Conservation (phyloP, 371 early-diverging fungal genomes). For the Mortierella sp. region DNA sequence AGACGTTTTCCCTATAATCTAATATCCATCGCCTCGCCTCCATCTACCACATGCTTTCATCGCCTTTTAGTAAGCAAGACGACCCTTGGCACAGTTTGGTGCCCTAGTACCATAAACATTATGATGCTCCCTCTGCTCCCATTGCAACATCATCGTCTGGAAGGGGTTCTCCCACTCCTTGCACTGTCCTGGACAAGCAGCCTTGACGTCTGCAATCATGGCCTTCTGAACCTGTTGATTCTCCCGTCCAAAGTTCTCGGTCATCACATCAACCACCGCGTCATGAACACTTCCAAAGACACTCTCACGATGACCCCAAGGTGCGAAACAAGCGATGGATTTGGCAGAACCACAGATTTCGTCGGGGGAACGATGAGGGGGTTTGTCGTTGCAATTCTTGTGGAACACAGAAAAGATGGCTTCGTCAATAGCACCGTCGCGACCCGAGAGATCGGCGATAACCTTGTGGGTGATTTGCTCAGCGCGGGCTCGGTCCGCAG, state of each 20-base stretch:
- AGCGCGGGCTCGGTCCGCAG: conserved; percentile 10
- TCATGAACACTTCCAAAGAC: conserved; percentile 25
- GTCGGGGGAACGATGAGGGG: conserved; percentile 26
- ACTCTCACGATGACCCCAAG: conserved; percentile 20
- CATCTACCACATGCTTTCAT: no score
- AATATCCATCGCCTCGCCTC: neutral
- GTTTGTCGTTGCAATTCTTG: conserved; percentile 23
- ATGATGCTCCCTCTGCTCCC: conserved; percentile 36
- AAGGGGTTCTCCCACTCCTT: conserved; percentile 21
- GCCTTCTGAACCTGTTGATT: conserved; percentile 13
- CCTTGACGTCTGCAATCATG: conserved; percentile 13
- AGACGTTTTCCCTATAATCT: neutral
- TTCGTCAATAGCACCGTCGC: conserved; percentile 20
- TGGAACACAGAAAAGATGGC: conserved; percentile 32
- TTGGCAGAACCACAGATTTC: conserved; percentile 39
- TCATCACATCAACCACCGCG: conserved; percentile 18
- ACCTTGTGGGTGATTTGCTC: neutral
- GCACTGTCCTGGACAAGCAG: conserved; percentile 25
- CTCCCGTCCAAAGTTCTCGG: conserved; percentile 5
- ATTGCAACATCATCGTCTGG: conserved; percentile 30
- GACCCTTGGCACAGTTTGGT: conserved; percentile 36
- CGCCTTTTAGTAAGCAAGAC: conserved; percentile 10
- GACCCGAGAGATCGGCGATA: neutral
- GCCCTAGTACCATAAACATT: conserved; percentile 8
- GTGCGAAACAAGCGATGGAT: conserved; percentile 33